A percentile compares a stretch with the other conserved stretches of the same genome.
These are phyloP conservation scores for Ramichloridium luteum DNA, from an alignment of 2,329 filamentous ascomycete genomes.

Conservation along the genomic window DNA sequence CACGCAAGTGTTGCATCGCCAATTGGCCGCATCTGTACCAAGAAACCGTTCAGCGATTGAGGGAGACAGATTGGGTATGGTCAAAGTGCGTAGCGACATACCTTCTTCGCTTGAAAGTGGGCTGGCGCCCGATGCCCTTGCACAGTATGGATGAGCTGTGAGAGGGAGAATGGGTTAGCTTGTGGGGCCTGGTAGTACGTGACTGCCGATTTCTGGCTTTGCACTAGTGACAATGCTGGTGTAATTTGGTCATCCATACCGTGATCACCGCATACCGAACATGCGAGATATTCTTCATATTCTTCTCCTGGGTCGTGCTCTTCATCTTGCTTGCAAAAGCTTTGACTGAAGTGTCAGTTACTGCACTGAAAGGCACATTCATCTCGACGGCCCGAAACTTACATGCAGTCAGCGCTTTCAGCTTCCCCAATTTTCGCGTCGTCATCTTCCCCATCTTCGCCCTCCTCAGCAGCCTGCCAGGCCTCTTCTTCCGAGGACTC, in stretches of 20 bases:
- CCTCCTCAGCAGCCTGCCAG: constrained; percentile 33
- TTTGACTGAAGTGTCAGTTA: constrained; percentile 30
- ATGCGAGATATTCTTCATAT: constrained; percentile 67
- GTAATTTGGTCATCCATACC: no score
- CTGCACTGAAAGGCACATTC: constrained; percentile 6
- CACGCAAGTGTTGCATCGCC: constrained; percentile 50
- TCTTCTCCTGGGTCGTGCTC: constrained; percentile 72
- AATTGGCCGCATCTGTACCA: constrained; percentile 41
- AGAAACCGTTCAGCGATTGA: no score
- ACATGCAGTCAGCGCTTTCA: constrained; percentile 53
- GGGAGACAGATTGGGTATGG: no score
- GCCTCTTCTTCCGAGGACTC: constrained; percentile 41
- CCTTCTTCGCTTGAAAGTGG: constrained; percentile 49
- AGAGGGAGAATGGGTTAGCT: constrained; percentile 16
- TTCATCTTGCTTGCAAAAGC: constrained; percentile 74
- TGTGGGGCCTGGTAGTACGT: no score
- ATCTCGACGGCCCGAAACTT: constrained; percentile 27
- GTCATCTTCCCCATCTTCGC: constrained; percentile 44
- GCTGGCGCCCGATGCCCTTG: constrained; percentile 51
- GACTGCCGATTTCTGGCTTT: no score
- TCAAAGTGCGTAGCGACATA: constrained; percentile 41
- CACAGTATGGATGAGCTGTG: constrained; percentile 84
- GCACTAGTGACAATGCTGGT: no score
- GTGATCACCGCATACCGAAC: constrained; percentile 66
- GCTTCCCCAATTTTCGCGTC: constrained; percentile 38